Evolutionary conservation across 1,284 basidiomycete species (phyloP).

Genomic region (Leccinum laetum): DNA sequence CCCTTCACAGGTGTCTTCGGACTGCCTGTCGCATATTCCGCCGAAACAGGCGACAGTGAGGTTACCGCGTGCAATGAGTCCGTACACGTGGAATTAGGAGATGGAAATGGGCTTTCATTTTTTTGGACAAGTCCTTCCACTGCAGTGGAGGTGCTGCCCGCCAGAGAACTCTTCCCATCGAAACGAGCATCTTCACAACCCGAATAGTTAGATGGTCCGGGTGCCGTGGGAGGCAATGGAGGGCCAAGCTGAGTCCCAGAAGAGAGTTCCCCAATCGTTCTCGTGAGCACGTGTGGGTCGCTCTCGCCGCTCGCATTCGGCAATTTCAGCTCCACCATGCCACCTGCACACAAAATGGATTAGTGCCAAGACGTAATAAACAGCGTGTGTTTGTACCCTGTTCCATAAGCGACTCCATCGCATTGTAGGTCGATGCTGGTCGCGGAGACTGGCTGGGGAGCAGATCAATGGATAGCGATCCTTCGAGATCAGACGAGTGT

Average conservation of each 20-base stretch:
- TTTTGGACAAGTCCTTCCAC: conserved; percentile 13
- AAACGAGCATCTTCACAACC: conserved; percentile 1
- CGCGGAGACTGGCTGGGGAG: conserved; percentile 15
- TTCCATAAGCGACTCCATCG: conserved; percentile 68
- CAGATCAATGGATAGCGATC: conserved; percentile 27
- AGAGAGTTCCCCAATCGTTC: conserved; percentile 47
- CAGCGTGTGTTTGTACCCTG: conserved; percentile 45
- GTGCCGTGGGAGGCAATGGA: conserved; percentile 36
- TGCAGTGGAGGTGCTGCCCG: not conserved
- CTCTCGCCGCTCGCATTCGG: conserved; percentile 39
- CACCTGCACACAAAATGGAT: conserved; percentile 39
- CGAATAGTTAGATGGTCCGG: conserved; percentile 1
- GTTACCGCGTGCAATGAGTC: conserved; percentile 1
- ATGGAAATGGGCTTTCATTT: conserved; percentile 1
- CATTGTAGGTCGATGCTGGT: conserved; percentile 41
- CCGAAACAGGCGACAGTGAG: conserved; percentile 3
- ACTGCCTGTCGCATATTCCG: conserved; percentile 11
- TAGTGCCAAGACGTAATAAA: conserved; percentile 3
- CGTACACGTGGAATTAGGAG: conserved; percentile 5
- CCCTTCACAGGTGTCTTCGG: conserved; percentile 14
- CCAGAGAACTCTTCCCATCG: conserved; percentile 2
- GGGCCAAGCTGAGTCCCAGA: conserved; percentile 41
- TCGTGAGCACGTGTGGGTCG: conserved; percentile 42
- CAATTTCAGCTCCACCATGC: conserved; percentile 58
- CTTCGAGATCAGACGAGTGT: conserved; percentile 23